phyloP scores from a whole-genome alignment of 495 filamentous ascomycete genomes.

The Penicillium ucsense region DNA sequence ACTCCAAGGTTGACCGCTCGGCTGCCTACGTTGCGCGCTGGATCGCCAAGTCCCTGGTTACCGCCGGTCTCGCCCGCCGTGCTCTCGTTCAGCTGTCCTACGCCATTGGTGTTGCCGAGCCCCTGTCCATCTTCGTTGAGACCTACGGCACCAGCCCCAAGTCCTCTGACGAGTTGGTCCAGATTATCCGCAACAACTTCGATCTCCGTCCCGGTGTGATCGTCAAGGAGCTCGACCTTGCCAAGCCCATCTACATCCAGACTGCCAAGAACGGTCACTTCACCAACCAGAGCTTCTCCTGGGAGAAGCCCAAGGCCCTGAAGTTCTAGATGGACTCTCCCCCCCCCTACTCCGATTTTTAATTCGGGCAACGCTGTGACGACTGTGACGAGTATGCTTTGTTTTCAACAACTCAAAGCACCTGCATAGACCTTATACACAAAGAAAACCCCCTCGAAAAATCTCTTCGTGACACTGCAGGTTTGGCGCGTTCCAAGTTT shows the following conservation, averaged over 20 bases:
- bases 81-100: constrained; percentile 95
- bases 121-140: constrained; percentile 70
- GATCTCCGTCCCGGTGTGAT: constrained; percentile 96
- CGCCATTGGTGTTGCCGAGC: constrained; percentile 97
- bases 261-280: constrained; percentile 99
- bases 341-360: constrained; percentile 6
- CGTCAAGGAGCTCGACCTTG: constrained; percentile 91
- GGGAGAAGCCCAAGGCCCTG: constrained; percentile 96
- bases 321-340: constrained; percentile 54
- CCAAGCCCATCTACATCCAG: constrained; percentile 93
- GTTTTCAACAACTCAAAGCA: constrained; percentile 55
- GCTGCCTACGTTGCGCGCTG: constrained; percentile 95
- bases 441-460: constrained; percentile 7
- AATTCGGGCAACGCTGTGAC: constrained; percentile 25
- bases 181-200: constrained; percentile 92
- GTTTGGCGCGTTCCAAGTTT: constrained; percentile 7
- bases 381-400: constrained; percentile 48
- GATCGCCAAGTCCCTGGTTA: constrained; percentile 96
- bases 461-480: constrained; percentile 6
- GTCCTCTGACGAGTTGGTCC: constrained; percentile 81
- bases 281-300: constrained; percentile 94
- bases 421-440: constrained; percentile 34
- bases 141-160: constrained; percentile 60
- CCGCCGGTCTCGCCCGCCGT: constrained; percentile 79
- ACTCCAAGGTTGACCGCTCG: constrained; percentile 98